phyloP scores from a whole-genome alignment of 1,284 basidiomycete species.

The Leccinum pachyderme region DNA sequence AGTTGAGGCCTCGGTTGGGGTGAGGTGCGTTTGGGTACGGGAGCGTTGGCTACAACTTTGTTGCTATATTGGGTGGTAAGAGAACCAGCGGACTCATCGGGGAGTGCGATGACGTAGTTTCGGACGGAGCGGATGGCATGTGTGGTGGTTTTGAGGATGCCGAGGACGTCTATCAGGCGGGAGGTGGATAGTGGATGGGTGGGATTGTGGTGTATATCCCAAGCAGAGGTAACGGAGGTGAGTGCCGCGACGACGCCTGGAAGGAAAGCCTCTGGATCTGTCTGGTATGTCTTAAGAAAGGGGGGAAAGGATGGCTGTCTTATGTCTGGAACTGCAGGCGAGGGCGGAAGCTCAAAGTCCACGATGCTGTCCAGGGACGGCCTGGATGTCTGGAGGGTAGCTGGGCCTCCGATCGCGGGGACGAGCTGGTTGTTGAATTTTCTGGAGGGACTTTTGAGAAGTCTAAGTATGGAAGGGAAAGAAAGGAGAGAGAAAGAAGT shows the following conservation, averaged over 20 bases:
- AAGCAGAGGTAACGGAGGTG: slow-evolving; percentile 52
- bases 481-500: slow-evolving; percentile 33
- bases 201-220: slow-evolving; percentile 41
- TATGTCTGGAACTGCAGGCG: slow-evolving; percentile 54
- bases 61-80: slow-evolving; percentile 50
- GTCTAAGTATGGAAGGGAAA: background rate
- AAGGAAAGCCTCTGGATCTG: slow-evolving; percentile 68
- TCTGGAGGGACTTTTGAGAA: slow-evolving; percentile 44
- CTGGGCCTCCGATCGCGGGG: slow-evolving; percentile 65
- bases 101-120: slow-evolving; percentile 77
- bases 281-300: slow-evolving; percentile 61
- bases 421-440: slow-evolving; percentile 62
- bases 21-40: slow-evolving; percentile 36
- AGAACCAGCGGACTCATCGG: slow-evolving; percentile 62
- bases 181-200: slow-evolving; percentile 4
- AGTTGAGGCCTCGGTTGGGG: slow-evolving; percentile 34
- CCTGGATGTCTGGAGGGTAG: slow-evolving; percentile 37
- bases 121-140: slow-evolving; percentile 74
- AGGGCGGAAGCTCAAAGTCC: slow-evolving; percentile 65
- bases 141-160: slow-evolving; percentile 71
- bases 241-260: slow-evolving; percentile 73
- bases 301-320: slow-evolving; percentile 46
- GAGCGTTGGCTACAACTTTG: slow-evolving; percentile 39
- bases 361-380: slow-evolving; percentile 40
- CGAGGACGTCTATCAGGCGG: slow-evolving; percentile 53